Conservation (phyloP, 371 early-diverging fungal genomes). For the Encephalitozoon romaleae region DNA sequence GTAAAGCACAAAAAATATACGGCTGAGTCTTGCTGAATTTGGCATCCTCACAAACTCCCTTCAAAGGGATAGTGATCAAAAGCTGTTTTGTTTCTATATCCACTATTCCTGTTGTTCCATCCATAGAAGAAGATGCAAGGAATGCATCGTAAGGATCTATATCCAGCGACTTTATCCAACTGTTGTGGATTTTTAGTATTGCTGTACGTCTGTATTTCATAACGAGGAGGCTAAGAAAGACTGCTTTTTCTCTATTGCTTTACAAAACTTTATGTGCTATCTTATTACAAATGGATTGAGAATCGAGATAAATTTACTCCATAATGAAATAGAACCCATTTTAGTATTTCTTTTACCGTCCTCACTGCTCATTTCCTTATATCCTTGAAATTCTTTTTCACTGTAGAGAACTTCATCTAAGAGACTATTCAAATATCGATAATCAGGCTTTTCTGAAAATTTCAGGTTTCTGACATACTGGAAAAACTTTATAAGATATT, state of each 20-base stretch:
- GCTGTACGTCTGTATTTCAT: background rate
- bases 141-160: conserved; percentile 6
- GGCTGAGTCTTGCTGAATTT: background rate
- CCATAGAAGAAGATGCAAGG: background rate
- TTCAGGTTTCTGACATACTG: conserved; percentile 79
- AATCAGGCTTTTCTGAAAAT: conserved; percentile 91
- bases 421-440: conserved; percentile 59
- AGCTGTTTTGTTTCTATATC: conserved; percentile 7
- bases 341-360: background rate
- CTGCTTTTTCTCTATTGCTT: background rate
- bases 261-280: background rate
- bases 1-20: background rate
- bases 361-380: background rate
- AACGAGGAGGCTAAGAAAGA: background rate
- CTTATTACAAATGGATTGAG: background rate
- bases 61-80: background rate
- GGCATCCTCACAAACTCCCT: background rate
- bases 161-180: background rate
- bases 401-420: conserved; percentile 34
- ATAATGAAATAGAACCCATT: background rate
- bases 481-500: conserved; percentile 70
- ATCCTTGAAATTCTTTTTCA: conserved; percentile 5
- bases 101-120: background rate
- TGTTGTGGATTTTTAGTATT: background rate
- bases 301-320: background rate